phyloP scores from a whole-genome alignment of 306 rosid genomes.

The Quercus agrifolia region DNA sequence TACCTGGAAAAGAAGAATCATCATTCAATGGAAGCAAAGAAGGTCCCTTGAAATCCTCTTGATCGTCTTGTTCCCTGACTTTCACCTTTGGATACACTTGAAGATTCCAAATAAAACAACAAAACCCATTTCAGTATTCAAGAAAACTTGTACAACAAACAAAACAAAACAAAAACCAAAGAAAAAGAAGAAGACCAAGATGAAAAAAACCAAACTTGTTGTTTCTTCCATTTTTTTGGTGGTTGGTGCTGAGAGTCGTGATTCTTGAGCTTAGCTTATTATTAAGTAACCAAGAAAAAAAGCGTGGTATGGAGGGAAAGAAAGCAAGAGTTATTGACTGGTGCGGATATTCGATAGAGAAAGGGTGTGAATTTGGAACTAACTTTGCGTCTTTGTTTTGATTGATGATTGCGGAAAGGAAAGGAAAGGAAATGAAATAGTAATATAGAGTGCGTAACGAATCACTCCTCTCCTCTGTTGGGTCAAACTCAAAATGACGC shows the following conservation, averaged over 20 bases:
- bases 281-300: not conserved
- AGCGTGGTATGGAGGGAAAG: slow-evolving; percentile 1
- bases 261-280: not conserved
- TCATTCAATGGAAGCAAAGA: slow-evolving; percentile 18
- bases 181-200: not conserved
- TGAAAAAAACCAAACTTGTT: not conserved
- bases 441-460: not conserved
- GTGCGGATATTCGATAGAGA: slow-evolving; percentile 11
- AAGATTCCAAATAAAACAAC: not conserved
- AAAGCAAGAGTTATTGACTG: not conserved
- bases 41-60: slow-evolving; percentile 24
- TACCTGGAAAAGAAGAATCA: slow-evolving; percentile 25
- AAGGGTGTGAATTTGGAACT: not conserved
- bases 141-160: not conserved
- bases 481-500: slow-evolving; percentile 5
- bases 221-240: not conserved
- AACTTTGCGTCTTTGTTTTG: not conserved
- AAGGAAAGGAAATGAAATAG: not conserved
- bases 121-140: slow-evolving; percentile 10
- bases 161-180: slow-evolving; percentile 3
- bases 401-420: not conserved
- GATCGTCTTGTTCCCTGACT: slow-evolving; percentile 22
- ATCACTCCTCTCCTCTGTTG: no score
- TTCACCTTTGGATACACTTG: slow-evolving; percentile 32
- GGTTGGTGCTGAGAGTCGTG: not conserved